phyloP scores from a whole-genome alignment of 352 stramenopile genomes.

The Phytophthora lateralis region DNA sequence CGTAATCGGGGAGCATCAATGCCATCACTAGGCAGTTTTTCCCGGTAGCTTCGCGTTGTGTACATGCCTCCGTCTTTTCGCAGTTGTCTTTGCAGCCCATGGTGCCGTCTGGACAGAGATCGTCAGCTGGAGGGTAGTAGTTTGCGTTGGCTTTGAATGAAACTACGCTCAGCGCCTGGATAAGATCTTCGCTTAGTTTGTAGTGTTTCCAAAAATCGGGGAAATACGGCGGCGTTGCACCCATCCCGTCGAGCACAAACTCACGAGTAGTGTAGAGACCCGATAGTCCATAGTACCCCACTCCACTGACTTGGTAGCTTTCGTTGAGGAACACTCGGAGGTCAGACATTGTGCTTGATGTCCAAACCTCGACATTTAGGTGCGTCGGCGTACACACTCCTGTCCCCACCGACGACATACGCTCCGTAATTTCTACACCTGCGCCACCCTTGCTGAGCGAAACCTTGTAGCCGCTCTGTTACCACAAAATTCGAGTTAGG shows the following conservation, averaged over 20 bases:
- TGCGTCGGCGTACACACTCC: conserved; percentile 59
- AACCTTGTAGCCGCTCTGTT: conserved; percentile 41
- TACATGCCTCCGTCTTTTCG: conserved; percentile 48
- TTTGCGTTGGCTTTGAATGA: conserved; percentile 31
- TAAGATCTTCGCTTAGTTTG: conserved; percentile 37
- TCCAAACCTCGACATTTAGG: conserved; percentile 66
- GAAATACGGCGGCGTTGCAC: conserved; percentile 28
- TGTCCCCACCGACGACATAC: conserved; percentile 35
- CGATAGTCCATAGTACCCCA: conserved; percentile 47
- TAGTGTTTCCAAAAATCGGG: conserved; percentile 66
- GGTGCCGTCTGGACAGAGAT: conserved; percentile 35
- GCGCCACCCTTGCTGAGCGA: conserved; percentile 17
- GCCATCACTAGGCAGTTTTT: conserved; percentile 45
- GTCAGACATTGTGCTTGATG: conserved; percentile 30
- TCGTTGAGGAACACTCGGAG: conserved; percentile 57
- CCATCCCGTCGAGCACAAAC: conserved; percentile 30
- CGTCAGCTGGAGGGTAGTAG: conserved; percentile 39
- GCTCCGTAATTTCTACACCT: conserved; percentile 25
- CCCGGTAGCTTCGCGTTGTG: conserved; percentile 20
- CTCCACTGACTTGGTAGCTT: conserved; percentile 32
- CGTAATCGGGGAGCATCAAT: conserved; percentile 50
- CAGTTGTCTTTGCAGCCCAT: conserved; percentile 57
- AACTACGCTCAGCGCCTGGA: conserved; percentile 32
- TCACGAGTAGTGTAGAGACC: conserved; percentile 51
- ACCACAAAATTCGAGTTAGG: too few species aligned